Evolutionary conservation across 2,329 filamentous ascomycete genomes (phyloP).

Genomic region (Seiridium unicorne): DNA sequence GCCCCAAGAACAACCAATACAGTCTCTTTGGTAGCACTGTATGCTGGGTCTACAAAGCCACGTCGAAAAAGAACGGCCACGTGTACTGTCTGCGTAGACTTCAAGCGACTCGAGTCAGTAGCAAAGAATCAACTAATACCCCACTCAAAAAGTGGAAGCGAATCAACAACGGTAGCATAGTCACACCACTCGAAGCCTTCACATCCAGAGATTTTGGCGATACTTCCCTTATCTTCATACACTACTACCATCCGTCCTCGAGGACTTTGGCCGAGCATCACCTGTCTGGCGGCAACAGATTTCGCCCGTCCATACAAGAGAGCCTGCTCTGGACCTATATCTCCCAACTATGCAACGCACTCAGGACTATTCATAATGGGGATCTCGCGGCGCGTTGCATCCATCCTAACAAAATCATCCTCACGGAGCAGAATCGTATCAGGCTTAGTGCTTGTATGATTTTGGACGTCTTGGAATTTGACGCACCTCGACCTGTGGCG

Average conservation of each 20-base stretch:
- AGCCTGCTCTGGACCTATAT: slow-evolving; percentile 87
- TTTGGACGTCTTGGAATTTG: slow-evolving; percentile 84
- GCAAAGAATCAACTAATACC: slow-evolving; percentile 77
- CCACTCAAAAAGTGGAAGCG: slow-evolving; percentile 88
- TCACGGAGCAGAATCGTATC: slow-evolving; percentile 88
- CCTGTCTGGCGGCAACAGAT: slow-evolving; percentile 48
- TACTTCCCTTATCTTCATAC: slow-evolving; percentile 90
- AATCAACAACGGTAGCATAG: slow-evolving; percentile 76
- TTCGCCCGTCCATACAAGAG: slow-evolving; percentile 59
- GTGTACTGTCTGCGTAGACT: slow-evolving; percentile 85
- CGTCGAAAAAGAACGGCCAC: slow-evolving; percentile 82
- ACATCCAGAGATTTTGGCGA: slow-evolving; percentile 92
- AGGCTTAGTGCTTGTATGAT: slow-evolving; percentile 86
- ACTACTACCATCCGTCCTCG: slow-evolving; percentile 87
- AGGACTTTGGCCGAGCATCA: slow-evolving; percentile 88
- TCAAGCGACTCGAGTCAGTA: slow-evolving; percentile 77
- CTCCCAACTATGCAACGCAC: slow-evolving; percentile 82
- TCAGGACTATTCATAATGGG: slow-evolving; percentile 79
- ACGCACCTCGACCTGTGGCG: slow-evolving; percentile 62
- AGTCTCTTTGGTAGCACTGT: slow-evolving; percentile 75
- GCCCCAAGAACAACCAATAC: slow-evolving; percentile 68
- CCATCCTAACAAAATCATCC: slow-evolving; percentile 81
- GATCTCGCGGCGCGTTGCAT: slow-evolving; percentile 84
- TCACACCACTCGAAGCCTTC: slow-evolving; percentile 87
- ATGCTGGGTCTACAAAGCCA: slow-evolving; percentile 94